A percentile compares a stretch with the other conserved stretches of the same genome.
Evolutionary conservation across 805 yeast genomes (phyloP).

Genomic region (Ogataea trehalophila): DNA sequence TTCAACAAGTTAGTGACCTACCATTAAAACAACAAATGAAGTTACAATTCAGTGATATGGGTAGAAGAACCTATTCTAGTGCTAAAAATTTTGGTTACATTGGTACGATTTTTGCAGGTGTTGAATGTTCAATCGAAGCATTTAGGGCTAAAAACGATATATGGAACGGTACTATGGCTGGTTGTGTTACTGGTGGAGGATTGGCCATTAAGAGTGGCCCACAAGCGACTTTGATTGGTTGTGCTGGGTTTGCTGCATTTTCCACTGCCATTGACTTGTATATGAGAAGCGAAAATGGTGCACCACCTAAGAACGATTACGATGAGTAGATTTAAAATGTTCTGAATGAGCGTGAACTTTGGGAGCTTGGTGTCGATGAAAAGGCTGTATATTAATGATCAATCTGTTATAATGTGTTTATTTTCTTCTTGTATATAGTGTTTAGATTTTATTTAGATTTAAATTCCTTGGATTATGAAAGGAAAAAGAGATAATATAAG

Average conservation of each 20-base stretch:
- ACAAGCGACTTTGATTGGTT: conserved; percentile 83
- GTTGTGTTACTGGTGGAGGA: conserved; percentile 96
- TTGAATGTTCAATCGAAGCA: conserved; percentile 85
- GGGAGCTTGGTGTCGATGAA: neutral
- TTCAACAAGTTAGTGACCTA: conserved; percentile 62
- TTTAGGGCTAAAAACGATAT: conserved; percentile 86
- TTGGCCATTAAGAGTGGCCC: conserved; percentile 92
- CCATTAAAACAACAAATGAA: conserved; percentile 93
- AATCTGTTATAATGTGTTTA: neutral
- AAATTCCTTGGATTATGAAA: too few relatives aligned
- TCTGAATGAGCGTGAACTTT: neutral
- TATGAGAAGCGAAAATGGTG: conserved; percentile 74
- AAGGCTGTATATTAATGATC: neutral
- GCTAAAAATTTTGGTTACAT: conserved; percentile 94
- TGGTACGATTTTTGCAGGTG: conserved; percentile 88
- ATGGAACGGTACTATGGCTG: conserved; percentile 88
- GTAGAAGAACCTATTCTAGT: conserved; percentile 74
- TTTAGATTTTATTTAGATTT: too few relatives aligned
- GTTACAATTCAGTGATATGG: conserved; percentile 89
- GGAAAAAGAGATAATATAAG: too few relatives aligned
- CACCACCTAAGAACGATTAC: conserved; percentile 85
- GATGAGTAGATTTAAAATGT: conserved; percentile 39
- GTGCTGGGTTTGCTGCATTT: conserved; percentile 97
- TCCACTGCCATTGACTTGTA: conserved; percentile 85
- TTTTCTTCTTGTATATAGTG: too few relatives aligned